Evolutionary conservation across 1,284 basidiomycete species (phyloP), one percentile per base, ranked within the genome.

Genomic region (Rhodofomes roseus): DNA sequence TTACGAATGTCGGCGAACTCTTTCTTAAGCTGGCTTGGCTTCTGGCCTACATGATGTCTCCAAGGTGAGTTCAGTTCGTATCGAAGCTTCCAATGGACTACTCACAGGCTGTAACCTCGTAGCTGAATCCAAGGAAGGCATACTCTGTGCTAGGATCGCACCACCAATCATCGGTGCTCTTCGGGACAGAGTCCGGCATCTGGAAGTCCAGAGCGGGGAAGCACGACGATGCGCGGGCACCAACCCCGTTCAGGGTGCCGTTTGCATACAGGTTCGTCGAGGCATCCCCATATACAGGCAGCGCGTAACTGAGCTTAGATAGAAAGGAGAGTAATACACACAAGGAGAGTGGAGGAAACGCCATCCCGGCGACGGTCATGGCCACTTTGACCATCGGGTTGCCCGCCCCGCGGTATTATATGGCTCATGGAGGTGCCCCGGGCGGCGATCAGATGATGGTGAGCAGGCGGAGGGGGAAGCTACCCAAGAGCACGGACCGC

Each of bases 81-180:
- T n/a, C 12, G 46, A n/a, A 25, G 12, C n/a, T 9, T 43, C 6
- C 23, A 50, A 8, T 52, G 4, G 20, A 16, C 22, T 40, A 63
- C 68, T 34, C 52, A 71, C 71, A 73, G 22, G 63, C 65, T 22
- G 84, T 83, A 23, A 90, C 77, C 67, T 87, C 85, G 63, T 90
- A 90, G 66, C 86, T 87, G 72, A 90, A 86, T 1, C 87, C 89
- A 44, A 90, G 72, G 69, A 90, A 90, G 0, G 81, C 89, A 62
- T 88, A 89, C 67, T 90, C 88, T 1, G 79, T 81, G 59, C 73
- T 72, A 46, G 73, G 68, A 58, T 80, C 70, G 67, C 88, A 90
- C 89, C 87, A 90, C 88, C 88, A 90, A 23, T 64, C 48, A 0
- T 62, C 64, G 61, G 77, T 77, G 54, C 76, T 74, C 37, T 67